These are phyloP conservation scores for Hypoxylon sp. DNA, from an alignment of 2,329 filamentous ascomycete genomes.

Conservation along the genomic window DNA sequence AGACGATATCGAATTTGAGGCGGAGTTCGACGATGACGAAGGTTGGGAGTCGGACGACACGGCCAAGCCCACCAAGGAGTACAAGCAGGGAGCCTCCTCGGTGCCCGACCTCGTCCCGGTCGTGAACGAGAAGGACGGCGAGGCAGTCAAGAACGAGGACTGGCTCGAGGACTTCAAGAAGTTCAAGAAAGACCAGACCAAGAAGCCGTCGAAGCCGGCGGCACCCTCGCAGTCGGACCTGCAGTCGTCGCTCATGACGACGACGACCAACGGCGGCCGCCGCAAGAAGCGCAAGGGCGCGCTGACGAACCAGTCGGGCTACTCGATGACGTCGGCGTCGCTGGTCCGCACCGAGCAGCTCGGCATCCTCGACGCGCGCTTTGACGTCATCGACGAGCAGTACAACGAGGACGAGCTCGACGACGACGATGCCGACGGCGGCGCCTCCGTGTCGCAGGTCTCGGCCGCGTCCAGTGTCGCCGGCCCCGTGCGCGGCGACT, in stretches of 20 bases:
- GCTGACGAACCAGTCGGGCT: conserved; percentile 83
- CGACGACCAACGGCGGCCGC: conserved; percentile 79
- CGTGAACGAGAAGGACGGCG: conserved; percentile 45
- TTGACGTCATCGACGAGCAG: conserved; percentile 91
- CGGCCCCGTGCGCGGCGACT: conserved; percentile 76
- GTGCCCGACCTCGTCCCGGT: conserved; percentile 57
- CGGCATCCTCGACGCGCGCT: conserved; percentile 84
- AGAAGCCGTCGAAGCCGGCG: conserved; percentile 47
- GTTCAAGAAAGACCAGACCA: conserved; percentile 84
- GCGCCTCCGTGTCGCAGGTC: conserved; percentile 65
- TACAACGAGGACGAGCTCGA: conserved; percentile 55
- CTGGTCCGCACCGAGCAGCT: conserved; percentile 88
- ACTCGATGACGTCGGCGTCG: conserved; percentile 91
- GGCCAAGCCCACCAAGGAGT: conserved; percentile 74
- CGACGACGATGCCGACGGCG: conserved; percentile 56
- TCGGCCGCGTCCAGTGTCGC: conserved; percentile 72
- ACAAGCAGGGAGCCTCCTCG: conserved; percentile 52
- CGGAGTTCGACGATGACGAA: conserved; percentile 68
- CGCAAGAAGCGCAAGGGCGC: conserved; percentile 96
- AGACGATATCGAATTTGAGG: conserved; percentile 81
- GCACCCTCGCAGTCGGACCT: conserved; percentile 66
- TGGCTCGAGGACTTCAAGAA: conserved; percentile 95
- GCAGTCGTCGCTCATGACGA: conserved; percentile 75
- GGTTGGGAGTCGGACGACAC: conserved; percentile 97
- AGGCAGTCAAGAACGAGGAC: conserved; percentile 70